Evolutionary conservation across 805 yeast species (phyloP).

Genomic region (Maudiozyma turicensis): DNA sequence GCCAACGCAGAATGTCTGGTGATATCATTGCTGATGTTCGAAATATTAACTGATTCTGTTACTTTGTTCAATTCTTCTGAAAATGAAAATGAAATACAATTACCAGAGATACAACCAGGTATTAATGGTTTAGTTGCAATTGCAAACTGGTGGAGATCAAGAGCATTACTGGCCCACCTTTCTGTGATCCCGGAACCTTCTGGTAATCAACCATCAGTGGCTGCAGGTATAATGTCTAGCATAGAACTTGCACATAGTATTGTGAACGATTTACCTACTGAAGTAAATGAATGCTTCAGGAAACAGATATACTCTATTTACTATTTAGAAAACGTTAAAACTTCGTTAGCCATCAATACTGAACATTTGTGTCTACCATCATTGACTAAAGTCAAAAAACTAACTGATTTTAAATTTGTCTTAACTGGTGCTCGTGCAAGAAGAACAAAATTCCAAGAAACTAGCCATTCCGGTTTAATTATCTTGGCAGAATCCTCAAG

Average conservation of each 20-base stretch:
- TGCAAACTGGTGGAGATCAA: conserved; percentile 65
- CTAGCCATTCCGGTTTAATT: conserved; percentile 62
- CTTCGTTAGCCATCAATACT: conserved; percentile 49
- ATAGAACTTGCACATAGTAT: conserved; percentile 22
- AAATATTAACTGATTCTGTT: conserved; percentile 29
- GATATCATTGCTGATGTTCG: conserved; percentile 37
- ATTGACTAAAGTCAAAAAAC: conserved; percentile 43
- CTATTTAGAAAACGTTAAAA: conserved; percentile 60
- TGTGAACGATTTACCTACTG: conserved; percentile 16
- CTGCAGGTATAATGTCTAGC: conserved; percentile 26
- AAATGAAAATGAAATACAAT: conserved; percentile 9
- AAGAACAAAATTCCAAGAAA: conserved; percentile 72
- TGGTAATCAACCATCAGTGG: conserved; percentile 33
- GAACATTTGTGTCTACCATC: conserved; percentile 53
- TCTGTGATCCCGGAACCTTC: conserved; percentile 58
- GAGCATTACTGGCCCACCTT: conserved; percentile 55
- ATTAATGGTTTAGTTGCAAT: conserved; percentile 36
- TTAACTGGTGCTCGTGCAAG: conserved; percentile 85
- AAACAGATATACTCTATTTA: conserved; percentile 38
- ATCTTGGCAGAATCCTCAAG: conserved; percentile 53
- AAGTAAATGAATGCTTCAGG: conserved; percentile 21
- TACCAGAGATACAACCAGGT: conserved; percentile 14
- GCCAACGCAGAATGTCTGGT: conserved; percentile 40
- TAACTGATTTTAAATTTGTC: conserved; percentile 52
- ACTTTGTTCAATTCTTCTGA: conserved; percentile 17